Base-by-base conservation (phyloP, 495 filamentous ascomycete species). In the Cercophora samala region DNA sequence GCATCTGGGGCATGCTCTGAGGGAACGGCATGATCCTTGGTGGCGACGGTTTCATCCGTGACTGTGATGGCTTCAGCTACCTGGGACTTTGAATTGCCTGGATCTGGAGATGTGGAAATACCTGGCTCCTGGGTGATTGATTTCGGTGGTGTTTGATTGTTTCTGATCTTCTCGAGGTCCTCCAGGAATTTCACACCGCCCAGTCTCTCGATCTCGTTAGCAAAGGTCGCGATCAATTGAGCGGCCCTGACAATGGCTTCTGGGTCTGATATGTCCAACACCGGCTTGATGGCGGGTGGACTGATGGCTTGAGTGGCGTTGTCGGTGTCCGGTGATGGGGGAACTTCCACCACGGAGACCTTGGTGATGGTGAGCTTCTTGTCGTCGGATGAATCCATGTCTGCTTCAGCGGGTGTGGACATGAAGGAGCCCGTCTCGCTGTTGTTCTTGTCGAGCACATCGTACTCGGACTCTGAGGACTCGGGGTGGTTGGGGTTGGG, bases 341-440 rank as follows among this genome's bases (percentile, higher is more conserved):
- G n/a, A 21, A 56, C 22, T 23, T 56, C 53, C n/a, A 56, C 22
- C n/a, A 56, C 53, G n/a, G 19, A 21, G 22, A 56, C 53, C 22
- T 56, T 56, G 53, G 4, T 56, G 53, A 56, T 23, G 22, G 53
- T 21, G 4, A 23, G 53, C 53, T 56, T 56, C 53, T 56, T 56
- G 19, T 56, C 53, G 22, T 56, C 53, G 9, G 53, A 56, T 3
- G 53, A 8, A 21, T 56, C n/a, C 53, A 13, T 56, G 17, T 56
- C 53, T 56, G 53, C n/a, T 19, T 56, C 53, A 4, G n/a, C 5
- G 18, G 53, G 22, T 21, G 53, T 56, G 0, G 53, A 56, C n/a
- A 19, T 56, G 53, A 21, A 21, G 3, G 53, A 56, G 21, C 22
- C 52, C 19, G 52, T 17, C 15, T 54, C 52, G 19, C 52, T 54